A percentile compares a stretch with the other conserved stretches of the same genome.
These are phyloP conservation scores for Stenocarpella maydis DNA, from an alignment of 2,329 filamentous ascomycete species.

Conservation along the genomic window DNA sequence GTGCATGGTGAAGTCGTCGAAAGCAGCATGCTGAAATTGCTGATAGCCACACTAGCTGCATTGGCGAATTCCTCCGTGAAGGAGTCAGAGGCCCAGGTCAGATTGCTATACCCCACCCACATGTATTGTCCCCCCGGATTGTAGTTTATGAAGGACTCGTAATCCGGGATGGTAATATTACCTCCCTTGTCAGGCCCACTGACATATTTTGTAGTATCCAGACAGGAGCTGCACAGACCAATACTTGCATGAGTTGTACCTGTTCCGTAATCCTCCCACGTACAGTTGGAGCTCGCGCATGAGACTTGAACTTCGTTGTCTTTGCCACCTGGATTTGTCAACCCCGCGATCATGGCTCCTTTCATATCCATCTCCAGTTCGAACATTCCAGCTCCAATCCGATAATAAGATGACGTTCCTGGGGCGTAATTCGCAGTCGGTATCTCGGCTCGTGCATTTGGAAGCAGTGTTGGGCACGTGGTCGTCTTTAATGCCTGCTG, in stretches of 20 bases:
- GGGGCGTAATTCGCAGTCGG: constrained; percentile 29
- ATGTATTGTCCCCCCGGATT: constrained; percentile 32
- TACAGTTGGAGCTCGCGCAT: constrained; percentile 41
- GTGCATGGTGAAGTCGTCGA: constrained; percentile 37
- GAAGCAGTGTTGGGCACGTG: constrained; percentile 37
- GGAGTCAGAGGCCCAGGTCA: constrained; percentile 34
- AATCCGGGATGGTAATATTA: constrained; percentile 39
- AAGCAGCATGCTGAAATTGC: constrained; percentile 39
- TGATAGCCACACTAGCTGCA: constrained; percentile 30
- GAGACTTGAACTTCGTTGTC: constrained; percentile 37
- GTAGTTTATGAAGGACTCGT: constrained; percentile 37
- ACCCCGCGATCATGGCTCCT: constrained; percentile 42
- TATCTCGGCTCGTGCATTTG: constrained; percentile 19
- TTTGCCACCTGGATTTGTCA: constrained; percentile 40
- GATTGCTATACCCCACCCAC: constrained; percentile 35
- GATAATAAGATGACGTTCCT: constrained; percentile 36
- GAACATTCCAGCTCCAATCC: constrained; percentile 37
- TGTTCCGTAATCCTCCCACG: constrained; percentile 37
- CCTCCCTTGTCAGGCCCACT: neutral
- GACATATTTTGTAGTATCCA: constrained; percentile 39
- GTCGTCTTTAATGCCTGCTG: constrained; percentile 43
- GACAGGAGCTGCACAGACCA: constrained; percentile 40
- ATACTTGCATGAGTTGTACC: constrained; percentile 40
- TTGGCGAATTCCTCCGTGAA: constrained; percentile 37
- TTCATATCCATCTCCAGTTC: constrained; percentile 44